Base-by-base conservation (phyloP, 768 basidiomycete species). In the Leccinum incarnatum region DNA sequence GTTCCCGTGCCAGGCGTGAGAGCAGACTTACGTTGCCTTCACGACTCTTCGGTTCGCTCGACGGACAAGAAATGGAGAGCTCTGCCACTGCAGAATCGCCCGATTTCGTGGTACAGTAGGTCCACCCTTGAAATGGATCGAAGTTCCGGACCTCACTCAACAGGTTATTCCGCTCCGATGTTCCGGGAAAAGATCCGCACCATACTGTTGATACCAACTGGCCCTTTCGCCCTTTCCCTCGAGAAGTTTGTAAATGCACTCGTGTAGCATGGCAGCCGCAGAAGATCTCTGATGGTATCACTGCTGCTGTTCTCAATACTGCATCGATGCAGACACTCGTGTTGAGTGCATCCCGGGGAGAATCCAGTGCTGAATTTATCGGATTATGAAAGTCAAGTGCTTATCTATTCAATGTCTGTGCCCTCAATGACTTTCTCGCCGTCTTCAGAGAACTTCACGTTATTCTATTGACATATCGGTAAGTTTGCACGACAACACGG, bases 361-460 rank as follows among this genome's bases (percentile, higher is more conserved):
- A 40, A 23, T 11, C n/a, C 25, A 19, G 40, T 14, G 32, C 5
- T 47, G 30, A 14, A 34, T 5, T 8, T 6, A 34, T 45, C 4
- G 27, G 19, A 40, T 19, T 19, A 19, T 19, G 19, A 45, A 19
- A 19, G 17, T 11, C 42, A 45, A 10, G 11, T 45, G 42, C 3
- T 5, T 37, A 29, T 48, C 50, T 69, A 69, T 51, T 65, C 60
- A 5, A 60, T 21, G 6, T 70, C 61, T 2, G 4, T 27, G 2
- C 88, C 88, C 65, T 89, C 87, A 52, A 89, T 62, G 2, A 92
- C 79, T 11, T 65, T 78, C 70, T 90, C 87, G 36, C 91, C 91
- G 64, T 93, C 91, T 58, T 83, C 82, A 0, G 90, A 90, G 58
- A 93, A 86, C 65, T 84, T 88, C 51, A 93, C 83, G 64, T 89